Base-by-base conservation (phyloP, 768 basidiomycete species). In the Suillus placidus region DNA sequence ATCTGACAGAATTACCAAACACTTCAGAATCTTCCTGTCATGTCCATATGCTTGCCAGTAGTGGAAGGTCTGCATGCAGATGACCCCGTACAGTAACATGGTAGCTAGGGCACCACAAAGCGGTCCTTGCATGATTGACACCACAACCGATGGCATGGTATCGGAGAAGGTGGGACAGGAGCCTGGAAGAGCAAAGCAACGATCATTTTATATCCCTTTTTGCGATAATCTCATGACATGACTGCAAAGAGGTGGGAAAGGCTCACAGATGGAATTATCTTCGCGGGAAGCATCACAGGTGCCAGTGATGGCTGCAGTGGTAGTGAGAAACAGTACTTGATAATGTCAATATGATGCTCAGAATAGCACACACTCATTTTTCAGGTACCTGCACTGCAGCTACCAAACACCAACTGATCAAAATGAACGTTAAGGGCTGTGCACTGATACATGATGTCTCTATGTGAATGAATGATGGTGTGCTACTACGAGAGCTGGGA, bases 61-160 rank as follows among this genome's bases (percentile, higher is more conserved):
- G 40, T 49, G 58, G 45, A 71, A 71, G 4, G 61, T 65, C 40
- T 71, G 70, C 64, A 69, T 56, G 62, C 70, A 71, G 38, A 71
- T 60, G 16, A 70, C 60, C 9, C 70, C 64, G 8, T 70, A 70
- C 7, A 70, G 60, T 16, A 63, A 10, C 60, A 66, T 61, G 3
- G 65, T 66, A 4, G 61, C 57, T 0, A 71, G 63, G 1, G 67
- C 64, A 35, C 70, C 70, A 13, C 60, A 60, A 4, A 71, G 40
- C 18, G 67, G 67, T 4, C 69, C 62, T 51, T 68, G 69, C 64
- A 68, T 70, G 14, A 63, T 45, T n/a, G 42, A 20, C 40, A 62
- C 37, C 20, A 68, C 23, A 32, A 26, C 0, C 32, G 69, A 32
- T 6, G 69, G 0, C 69, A 70, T 70, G 23, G 34, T 34, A 49